Percentiles rank a stretch among this genome's conserved stretches.
Evolutionary conservation across 768 basidiomycete genomes (phyloP).

Genomic region (Rhizopogon vinicolor): DNA sequence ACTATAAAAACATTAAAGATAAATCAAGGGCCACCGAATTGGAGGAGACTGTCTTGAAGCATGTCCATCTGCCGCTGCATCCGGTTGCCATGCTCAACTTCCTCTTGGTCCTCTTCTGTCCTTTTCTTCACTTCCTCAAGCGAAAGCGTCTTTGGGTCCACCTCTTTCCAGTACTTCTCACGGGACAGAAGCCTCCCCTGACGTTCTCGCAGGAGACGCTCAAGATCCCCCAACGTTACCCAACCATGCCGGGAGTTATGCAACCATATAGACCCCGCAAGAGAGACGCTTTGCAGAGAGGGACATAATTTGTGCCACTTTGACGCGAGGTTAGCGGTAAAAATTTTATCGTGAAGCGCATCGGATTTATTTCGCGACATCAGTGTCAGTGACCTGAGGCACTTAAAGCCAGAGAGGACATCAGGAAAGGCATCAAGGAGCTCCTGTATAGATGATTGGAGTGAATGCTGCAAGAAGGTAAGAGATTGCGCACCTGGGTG

Average conservation of each 20-base stretch:
- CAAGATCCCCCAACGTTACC: constrained; percentile 16
- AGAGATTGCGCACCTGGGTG: constrained; percentile 10
- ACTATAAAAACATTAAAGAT: neutral
- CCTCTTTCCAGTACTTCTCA: neutral
- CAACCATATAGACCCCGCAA: constrained; percentile 15
- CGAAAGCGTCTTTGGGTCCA: neutral
- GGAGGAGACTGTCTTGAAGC: neutral
- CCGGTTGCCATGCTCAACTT: neutral
- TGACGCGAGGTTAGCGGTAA: constrained; percentile 7
- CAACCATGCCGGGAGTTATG: constrained; percentile 15
- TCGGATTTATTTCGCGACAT: constrained; percentile 18
- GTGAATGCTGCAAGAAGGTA: neutral
- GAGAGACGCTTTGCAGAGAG: constrained; percentile 19
- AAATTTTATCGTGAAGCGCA: constrained; percentile 11
- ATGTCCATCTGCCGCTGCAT: neutral
- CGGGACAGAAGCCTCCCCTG: constrained; percentile 4
- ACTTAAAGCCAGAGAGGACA: constrained; percentile 17
- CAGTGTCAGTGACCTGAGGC: constrained; percentile 16
- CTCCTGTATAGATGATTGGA: constrained; percentile 9
- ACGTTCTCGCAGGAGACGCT: constrained; percentile 8
- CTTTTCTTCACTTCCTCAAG: neutral
- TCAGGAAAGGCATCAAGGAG: constrained; percentile 14
- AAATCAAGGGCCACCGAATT: neutral
- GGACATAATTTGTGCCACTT: constrained; percentile 17
- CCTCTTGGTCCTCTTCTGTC: neutral